Evolutionary conservation across 1,284 basidiomycete species (phyloP).

Genomic region (Heliocybe sulcata): DNA sequence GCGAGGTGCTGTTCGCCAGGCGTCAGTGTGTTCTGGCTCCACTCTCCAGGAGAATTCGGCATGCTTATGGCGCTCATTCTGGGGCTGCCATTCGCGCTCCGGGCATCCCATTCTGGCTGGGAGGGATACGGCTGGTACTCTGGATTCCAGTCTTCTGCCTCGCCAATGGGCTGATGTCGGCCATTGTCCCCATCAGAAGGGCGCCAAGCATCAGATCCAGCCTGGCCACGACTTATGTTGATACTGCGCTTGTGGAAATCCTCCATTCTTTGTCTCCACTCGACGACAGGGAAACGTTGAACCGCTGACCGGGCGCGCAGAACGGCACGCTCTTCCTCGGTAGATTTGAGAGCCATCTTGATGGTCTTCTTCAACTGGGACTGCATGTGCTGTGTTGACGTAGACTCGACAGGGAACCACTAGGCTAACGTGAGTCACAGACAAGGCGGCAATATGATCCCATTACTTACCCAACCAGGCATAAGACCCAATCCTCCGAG

Average conservation of each 20-base stretch:
- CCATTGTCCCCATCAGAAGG: constrained; percentile 61
- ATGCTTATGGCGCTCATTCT: constrained; percentile 17
- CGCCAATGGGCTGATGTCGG: constrained; percentile 31
- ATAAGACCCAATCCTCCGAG: constrained; percentile 91
- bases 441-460: not conserved
- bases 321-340: constrained; percentile 84
- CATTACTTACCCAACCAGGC: constrained; percentile 86
- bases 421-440: constrained; percentile 22
- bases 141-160: constrained; percentile 51
- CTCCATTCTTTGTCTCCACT: constrained; percentile 92
- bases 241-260: constrained; percentile 90
- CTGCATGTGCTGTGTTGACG: constrained; percentile 85
- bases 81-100: constrained; percentile 29
- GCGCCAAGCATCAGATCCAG: constrained; percentile 73
- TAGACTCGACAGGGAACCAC: constrained; percentile 96
- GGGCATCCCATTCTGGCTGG: constrained; percentile 48
- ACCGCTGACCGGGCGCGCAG: constrained; percentile 87
- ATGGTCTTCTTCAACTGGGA: constrained; percentile 93
- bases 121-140: constrained; percentile 39
- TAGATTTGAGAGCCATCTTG: constrained; percentile 87
- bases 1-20: constrained; percentile 27
- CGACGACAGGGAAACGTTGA: constrained; percentile 92
- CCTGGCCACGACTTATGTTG: constrained; percentile 55
- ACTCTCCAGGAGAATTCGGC: constrained; percentile 45
- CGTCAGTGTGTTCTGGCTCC: constrained; percentile 50